A percentile compares a stretch with the other conserved stretches of the same genome.
These are phyloP conservation scores for Phialocephala sp. DNA, from an alignment of 2,329 filamentous ascomycete genomes.

Conservation along the genomic window DNA sequence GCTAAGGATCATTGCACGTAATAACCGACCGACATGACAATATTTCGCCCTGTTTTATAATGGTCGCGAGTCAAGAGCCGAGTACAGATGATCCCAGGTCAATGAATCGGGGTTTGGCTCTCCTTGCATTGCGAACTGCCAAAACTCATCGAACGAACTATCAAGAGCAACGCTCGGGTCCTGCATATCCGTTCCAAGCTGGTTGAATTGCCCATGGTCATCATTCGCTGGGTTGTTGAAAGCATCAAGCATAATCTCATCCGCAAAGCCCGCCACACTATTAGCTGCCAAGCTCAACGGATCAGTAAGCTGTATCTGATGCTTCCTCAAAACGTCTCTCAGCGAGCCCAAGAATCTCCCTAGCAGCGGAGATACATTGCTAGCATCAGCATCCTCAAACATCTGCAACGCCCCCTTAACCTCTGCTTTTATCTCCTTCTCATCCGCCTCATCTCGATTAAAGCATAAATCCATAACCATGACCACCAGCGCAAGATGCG, in stretches of 20 bases:
- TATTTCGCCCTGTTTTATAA: background rate
- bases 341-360: background rate
- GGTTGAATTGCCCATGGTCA: background rate
- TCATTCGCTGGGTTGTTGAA: background rate
- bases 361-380: background rate
- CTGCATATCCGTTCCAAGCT: background rate
- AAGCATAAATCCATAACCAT: constrained; percentile 46
- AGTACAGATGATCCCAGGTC: constrained; percentile 36
- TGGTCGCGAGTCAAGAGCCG: constrained; percentile 30
- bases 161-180: constrained; percentile 15
- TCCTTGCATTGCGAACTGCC: constrained; percentile 28
- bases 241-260: background rate
- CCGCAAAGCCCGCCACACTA: background rate
- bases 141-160: constrained; percentile 35
- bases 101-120: constrained; percentile 29
- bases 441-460: constrained; percentile 36
- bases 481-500: constrained; percentile 46
- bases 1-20: no score
- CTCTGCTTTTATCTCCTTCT: constrained; percentile 32
- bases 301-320: background rate
- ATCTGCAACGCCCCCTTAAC: background rate
- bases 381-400: background rate
- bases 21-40: no score
- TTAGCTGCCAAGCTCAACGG: background rate
- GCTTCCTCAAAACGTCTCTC: background rate